Conservation (phyloP, 2,329 filamentous ascomycete species). For the Hypoxylon rubiginosum region DNA sequence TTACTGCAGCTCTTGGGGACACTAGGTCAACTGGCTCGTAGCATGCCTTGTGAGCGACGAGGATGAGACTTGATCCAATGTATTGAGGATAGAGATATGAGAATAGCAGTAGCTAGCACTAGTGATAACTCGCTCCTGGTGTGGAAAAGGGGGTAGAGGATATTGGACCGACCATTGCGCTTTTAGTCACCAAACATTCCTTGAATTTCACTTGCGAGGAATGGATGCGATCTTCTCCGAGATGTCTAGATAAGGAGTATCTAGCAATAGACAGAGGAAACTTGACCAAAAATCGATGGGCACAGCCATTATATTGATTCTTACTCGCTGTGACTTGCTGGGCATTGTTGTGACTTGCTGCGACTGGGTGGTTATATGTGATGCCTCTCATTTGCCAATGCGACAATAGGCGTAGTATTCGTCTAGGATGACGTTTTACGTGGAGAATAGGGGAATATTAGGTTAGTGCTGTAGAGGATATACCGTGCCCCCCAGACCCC, state of each 20-base stretch:
- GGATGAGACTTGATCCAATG: constrained; percentile 2
- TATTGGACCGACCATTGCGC: constrained; percentile 35
- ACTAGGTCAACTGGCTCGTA: not conserved
- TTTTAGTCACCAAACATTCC: constrained; percentile 38
- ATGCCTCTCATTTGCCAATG: not conserved
- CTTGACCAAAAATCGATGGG: constrained; percentile 34
- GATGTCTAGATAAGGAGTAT: constrained; percentile 46
- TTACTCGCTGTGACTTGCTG: constrained; percentile 3
- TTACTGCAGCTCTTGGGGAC: constrained; percentile 1
- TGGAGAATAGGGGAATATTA: not conserved
- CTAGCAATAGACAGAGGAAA: constrained; percentile 47
- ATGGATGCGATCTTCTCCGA: constrained; percentile 35
- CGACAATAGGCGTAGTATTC: not conserved
- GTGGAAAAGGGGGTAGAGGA: constrained; percentile 7
- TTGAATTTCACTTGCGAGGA: constrained; percentile 32
- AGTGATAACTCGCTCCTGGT: constrained; percentile 16
- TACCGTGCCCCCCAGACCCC: not conserved
- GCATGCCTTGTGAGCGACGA: constrained; percentile 9
- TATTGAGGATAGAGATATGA: constrained; percentile 9
- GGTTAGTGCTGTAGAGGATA: not conserved
- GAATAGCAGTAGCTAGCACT: constrained; percentile 17
- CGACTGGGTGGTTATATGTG: not conserved
- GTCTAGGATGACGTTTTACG: not conserved
- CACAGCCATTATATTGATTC: constrained; percentile 14
- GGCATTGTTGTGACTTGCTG: no score